These are phyloP conservation scores for Alternaria panax DNA, from an alignment of 2,329 filamentous ascomycete genomes.

Conservation along the genomic window DNA sequence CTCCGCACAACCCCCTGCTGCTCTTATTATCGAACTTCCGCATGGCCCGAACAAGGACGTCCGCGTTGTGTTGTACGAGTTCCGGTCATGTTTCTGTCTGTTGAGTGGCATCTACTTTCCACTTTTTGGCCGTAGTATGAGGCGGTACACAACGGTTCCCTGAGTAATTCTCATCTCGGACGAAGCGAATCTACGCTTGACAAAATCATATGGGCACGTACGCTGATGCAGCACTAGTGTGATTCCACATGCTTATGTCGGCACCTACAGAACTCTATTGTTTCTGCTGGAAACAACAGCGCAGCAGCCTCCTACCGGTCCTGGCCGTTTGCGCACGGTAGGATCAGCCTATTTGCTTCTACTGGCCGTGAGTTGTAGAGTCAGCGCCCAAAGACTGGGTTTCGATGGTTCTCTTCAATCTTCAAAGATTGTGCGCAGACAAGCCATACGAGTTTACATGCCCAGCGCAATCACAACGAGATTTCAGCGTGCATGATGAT, in stretches of 20 bases:
- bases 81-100: not conserved
- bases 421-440: not conserved
- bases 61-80: not conserved
- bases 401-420: not conserved
- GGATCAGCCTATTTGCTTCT: not conserved
- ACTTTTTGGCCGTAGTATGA: not conserved
- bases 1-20: not conserved
- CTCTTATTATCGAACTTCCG: not conserved
- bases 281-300: not conserved
- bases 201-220: not conserved
- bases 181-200: not conserved
- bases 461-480: not conserved
- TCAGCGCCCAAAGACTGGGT: not conserved
- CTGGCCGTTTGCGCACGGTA: not conserved
- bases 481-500: not conserved
- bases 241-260: not conserved
- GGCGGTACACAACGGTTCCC: not conserved
- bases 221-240: not conserved
- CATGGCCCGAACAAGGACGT: not conserved
- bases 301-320: not conserved
- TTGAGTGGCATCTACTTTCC: not conserved
- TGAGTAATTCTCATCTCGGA: not conserved
- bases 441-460: too few relatives aligned
- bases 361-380: not conserved
- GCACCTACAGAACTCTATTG: not conserved